phyloP scores from a whole-genome alignment of 2,329 filamentous ascomycete species.

The Sporothrix inflata region DNA sequence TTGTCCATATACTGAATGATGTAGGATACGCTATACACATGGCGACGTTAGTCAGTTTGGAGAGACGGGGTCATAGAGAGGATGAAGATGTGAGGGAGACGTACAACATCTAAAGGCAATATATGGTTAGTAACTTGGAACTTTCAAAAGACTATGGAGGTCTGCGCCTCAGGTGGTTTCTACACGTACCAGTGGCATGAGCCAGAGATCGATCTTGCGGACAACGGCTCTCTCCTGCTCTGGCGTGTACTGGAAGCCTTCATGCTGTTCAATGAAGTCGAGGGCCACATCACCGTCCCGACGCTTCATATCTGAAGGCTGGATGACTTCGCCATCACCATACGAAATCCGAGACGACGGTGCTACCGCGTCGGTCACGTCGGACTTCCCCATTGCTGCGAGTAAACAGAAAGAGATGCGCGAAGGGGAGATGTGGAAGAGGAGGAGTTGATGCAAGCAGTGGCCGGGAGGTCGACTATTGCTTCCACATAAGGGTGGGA shows the following conservation, averaged over 20 bases:
- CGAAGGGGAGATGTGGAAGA: too few relatives aligned
- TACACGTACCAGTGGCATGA: neutral
- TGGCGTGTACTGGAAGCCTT: neutral
- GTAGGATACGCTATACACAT: slow-evolving; percentile 33
- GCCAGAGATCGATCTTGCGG: neutral
- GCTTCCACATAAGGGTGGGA: too few relatives aligned
- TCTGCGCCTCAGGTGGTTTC: too few relatives aligned
- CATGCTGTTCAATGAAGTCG: neutral
- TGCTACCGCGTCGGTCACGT: too few relatives aligned
- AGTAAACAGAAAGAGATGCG: too few relatives aligned
- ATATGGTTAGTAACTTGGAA: neutral
- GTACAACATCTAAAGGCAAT: neutral
- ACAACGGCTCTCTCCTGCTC: neutral
- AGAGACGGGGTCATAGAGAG: neutral
- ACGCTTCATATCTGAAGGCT: too few relatives aligned
- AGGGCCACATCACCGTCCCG: neutral
- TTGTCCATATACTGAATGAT: slow-evolving; percentile 43
- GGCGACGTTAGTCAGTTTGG: too few relatives aligned
- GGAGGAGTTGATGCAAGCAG: too few relatives aligned
- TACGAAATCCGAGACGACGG: too few relatives aligned
- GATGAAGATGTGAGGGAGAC: neutral
- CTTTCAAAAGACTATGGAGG: neutral
- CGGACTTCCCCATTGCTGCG: too few relatives aligned
- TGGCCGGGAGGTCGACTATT: too few relatives aligned
- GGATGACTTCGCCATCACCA: too few relatives aligned